A percentile compares a stretch with the other conserved stretches of the same genome.
These are phyloP conservation scores for Termitomyces titanicus DNA, from an alignment of 768 basidiomycete genomes.

Conservation along the genomic window DNA sequence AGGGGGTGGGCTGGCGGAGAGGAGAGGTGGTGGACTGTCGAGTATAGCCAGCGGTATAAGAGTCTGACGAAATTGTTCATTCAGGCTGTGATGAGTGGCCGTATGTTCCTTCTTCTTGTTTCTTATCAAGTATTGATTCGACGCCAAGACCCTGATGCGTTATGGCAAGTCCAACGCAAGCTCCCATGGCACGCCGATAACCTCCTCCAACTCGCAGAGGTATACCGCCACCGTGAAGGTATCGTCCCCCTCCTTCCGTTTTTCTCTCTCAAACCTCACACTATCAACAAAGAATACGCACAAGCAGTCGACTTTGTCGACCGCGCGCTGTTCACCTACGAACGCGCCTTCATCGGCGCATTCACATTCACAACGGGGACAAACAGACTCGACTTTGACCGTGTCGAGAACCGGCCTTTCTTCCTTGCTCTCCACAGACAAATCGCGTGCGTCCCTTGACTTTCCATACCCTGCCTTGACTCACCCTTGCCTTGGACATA, in stretches of 20 bases:
- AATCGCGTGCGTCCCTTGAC: constrained; percentile 56
- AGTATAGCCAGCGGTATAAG: constrained; percentile 83
- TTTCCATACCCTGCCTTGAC: too few relatives aligned
- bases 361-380: constrained; percentile 82
- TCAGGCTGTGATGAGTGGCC: constrained; percentile 75
- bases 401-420: constrained; percentile 89
- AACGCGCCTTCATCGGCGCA: constrained; percentile 81
- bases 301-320: constrained; percentile 87
- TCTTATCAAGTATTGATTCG: background rate
- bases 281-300: constrained; percentile 56
- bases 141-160: constrained; percentile 64
- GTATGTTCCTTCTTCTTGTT: constrained; percentile 38
- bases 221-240: constrained; percentile 88
- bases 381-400: constrained; percentile 85
- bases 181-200: constrained; percentile 95
- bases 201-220: constrained; percentile 79
- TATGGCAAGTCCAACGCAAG: constrained; percentile 71
- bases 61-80: constrained; percentile 80
- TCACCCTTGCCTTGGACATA: too few relatives aligned
- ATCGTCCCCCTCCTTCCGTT: constrained; percentile 7
- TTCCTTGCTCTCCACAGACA: constrained; percentile 86
- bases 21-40: constrained; percentile 89
- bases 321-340: constrained; percentile 91
- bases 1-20: constrained; percentile 35
- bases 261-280: too few relatives aligned